These are phyloP conservation scores for Zarea fungicola DNA, from an alignment of 2,329 filamentous ascomycete species.

Conservation along the genomic window DNA sequence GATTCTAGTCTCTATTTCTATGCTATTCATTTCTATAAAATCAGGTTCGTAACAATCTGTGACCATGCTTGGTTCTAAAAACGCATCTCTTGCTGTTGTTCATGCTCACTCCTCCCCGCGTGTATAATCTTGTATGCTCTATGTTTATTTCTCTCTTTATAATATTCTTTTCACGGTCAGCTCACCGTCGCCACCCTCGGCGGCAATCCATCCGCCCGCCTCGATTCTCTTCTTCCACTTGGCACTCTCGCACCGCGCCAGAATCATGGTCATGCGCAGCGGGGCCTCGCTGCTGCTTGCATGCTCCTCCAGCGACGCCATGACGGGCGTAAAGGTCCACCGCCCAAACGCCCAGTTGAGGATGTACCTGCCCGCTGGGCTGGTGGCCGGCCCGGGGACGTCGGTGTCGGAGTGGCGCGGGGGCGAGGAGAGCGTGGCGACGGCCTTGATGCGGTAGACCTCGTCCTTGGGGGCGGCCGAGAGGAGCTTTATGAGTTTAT, in stretches of 20 bases:
- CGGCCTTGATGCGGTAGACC: constrained; percentile 87
- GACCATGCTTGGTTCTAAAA: not conserved
- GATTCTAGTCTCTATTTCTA: constrained; percentile 6
- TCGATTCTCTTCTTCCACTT: constrained; percentile 75
- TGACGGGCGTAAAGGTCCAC: constrained; percentile 76
- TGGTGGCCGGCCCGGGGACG: constrained; percentile 27
- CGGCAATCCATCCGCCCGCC: constrained; percentile 46
- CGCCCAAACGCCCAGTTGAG: constrained; percentile 97
- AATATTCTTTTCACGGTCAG: constrained; percentile 42
- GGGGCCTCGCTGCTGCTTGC: constrained; percentile 49
- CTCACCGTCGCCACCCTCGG: constrained; percentile 41
- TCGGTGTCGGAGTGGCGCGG: constrained; percentile 49
- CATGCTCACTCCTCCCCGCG: constrained; percentile 7
- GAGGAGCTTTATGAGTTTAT: constrained; percentile 63
- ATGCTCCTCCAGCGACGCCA: constrained; percentile 42
- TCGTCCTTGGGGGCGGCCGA: constrained; percentile 80
- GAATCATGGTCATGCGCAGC: constrained; percentile 69
- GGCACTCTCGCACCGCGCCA: constrained; percentile 65
- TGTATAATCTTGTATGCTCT: too few relatives aligned
- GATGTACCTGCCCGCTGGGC: constrained; percentile 60
- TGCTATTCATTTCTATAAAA: not conserved
- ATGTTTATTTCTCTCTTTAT: not conserved
- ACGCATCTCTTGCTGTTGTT: not conserved
- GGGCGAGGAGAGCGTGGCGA: constrained; percentile 43
- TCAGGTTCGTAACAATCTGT: not conserved